phyloP scores from a whole-genome alignment of 2,329 filamentous ascomycete species.

The Aspergillus udagawae region DNA sequence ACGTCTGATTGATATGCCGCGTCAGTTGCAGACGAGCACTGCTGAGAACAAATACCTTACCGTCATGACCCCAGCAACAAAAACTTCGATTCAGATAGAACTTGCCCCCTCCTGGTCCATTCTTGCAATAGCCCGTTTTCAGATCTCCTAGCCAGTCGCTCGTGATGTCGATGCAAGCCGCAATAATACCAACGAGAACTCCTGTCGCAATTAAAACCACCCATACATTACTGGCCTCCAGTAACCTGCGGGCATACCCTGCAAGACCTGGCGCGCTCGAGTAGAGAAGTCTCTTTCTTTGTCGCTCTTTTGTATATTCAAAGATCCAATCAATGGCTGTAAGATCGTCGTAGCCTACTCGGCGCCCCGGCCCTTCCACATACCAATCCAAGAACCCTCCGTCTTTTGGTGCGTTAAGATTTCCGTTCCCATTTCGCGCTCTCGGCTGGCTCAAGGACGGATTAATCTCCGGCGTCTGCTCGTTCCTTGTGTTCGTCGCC shows the following conservation, averaged over 20 bases:
- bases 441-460: constrained; percentile 21
- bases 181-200: constrained; percentile 75
- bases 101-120: constrained; percentile 69
- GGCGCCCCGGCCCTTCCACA: constrained; percentile 77
- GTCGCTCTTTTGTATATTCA: constrained; percentile 93
- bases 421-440: constrained; percentile 20
- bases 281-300: constrained; percentile 73
- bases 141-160: constrained; percentile 92
- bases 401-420: constrained; percentile 35
- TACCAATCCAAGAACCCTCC: constrained; percentile 68
- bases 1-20: constrained; percentile 46
- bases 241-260: constrained; percentile 66
- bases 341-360: constrained; percentile 92
- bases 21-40: constrained; percentile 12
- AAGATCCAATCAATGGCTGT: constrained; percentile 99
- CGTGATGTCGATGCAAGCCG: constrained; percentile 82
- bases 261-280: constrained; percentile 66
- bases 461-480: constrained; percentile 22
- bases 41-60: constrained; percentile 25
- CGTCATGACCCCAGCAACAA: constrained; percentile 88
- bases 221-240: constrained; percentile 91
- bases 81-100: constrained; percentile 92
- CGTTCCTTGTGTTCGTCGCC: constrained; percentile 23
- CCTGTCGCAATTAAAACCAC: constrained; percentile 81
- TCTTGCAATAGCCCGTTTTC: constrained; percentile 83